Evolutionary conservation across 1,284 basidiomycete genomes (phyloP).

Genomic region (Exobasidium cylindrosporum): DNA sequence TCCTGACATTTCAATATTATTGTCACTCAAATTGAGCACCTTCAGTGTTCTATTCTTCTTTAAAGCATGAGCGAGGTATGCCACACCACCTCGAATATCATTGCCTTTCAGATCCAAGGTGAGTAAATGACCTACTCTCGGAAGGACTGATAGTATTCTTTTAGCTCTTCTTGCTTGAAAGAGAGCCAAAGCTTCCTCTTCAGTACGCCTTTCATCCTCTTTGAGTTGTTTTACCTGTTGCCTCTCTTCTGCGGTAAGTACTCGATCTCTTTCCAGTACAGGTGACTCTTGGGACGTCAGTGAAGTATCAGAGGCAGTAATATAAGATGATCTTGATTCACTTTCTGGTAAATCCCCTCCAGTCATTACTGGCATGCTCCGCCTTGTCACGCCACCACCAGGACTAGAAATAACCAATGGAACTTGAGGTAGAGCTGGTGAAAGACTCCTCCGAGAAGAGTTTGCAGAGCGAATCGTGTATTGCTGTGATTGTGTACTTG

Average conservation of each 20-base stretch:
- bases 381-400: constrained; percentile 39
- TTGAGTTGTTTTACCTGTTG: constrained; percentile 19
- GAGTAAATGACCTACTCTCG: constrained; percentile 75
- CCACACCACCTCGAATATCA: constrained; percentile 76
- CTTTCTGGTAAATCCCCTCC: background rate
- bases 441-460: constrained; percentile 28
- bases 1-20: constrained; percentile 80
- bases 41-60: constrained; percentile 93
- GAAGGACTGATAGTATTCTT: constrained; percentile 63
- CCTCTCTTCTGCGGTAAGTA: constrained; percentile 24
- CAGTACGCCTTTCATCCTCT: constrained; percentile 16
- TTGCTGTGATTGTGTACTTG: background rate
- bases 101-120: constrained; percentile 89
- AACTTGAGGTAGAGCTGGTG: constrained; percentile 37
- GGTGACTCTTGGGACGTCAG: constrained; percentile 4
- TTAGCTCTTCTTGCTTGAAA: constrained; percentile 36
- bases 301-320: background rate
- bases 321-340: background rate
- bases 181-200: constrained; percentile 33
- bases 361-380: constrained; percentile 27
- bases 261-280: constrained; percentile 21
- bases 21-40: constrained; percentile 88
- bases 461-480: background rate
- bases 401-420: constrained; percentile 42
- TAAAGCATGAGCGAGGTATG: constrained; percentile 87